These are phyloP conservation scores for Coprinellus aureogranulatus DNA, from an alignment of 768 basidiomycete genomes.

Conservation along the genomic window DNA sequence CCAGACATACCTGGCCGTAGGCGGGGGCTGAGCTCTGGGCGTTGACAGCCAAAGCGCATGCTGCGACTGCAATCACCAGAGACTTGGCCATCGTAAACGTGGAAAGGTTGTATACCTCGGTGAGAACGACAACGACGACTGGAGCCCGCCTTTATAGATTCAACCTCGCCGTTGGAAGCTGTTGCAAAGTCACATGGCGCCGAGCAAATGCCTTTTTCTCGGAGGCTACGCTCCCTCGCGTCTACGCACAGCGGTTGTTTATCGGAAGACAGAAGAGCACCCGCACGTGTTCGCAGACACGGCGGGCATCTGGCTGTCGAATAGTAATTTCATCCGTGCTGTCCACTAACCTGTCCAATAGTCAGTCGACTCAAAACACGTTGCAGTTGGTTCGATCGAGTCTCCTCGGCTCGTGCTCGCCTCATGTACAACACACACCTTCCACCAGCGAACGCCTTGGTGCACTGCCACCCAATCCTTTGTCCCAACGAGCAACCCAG, in stretches of 20 bases:
- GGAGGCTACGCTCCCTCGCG: neutral
- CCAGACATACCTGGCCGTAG: constrained; percentile 9
- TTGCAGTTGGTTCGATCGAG: no score
- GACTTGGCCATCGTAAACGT: neutral
- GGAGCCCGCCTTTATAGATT: neutral
- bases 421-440: no score
- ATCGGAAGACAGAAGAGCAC: neutral
- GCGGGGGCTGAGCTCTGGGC: constrained; percentile 2
- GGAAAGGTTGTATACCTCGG: neutral
- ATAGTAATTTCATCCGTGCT: no score
- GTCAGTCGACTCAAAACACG: no score
- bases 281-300: neutral
- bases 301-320: no score
- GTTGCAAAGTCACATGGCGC: neutral
- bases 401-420: no score
- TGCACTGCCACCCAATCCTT: no score
- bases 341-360: no score
- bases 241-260: neutral
- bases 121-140: no score
- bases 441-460: no score
- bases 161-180: neutral
- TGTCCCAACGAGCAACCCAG: no score
- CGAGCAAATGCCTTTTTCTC: constrained; percentile 14
- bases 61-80: neutral
- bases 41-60: neutral